phyloP scores from a whole-genome alignment of 192 early-diverging fungal species.

The Dissophora ornata region DNA sequence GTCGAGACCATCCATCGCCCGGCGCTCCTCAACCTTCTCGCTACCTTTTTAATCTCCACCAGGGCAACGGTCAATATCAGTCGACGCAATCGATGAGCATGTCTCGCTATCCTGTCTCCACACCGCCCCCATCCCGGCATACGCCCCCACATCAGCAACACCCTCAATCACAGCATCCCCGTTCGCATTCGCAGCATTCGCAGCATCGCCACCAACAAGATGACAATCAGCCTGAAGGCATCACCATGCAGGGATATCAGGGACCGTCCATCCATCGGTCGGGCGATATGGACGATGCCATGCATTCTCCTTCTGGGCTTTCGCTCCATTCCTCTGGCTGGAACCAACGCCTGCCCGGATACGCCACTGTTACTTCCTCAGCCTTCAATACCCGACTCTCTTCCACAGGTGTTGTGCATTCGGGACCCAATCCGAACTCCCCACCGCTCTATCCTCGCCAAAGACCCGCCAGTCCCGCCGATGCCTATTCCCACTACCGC shows the following conservation, averaged over 20 bases:
- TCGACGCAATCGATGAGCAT: conserved; percentile 36
- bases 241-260: conserved; percentile 50
- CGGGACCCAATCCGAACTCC: conserved; percentile 12
- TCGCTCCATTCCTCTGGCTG: conserved; percentile 40
- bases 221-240: conserved; percentile 16
- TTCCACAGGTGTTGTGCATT: conserved; percentile 35
- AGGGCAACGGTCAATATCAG: conserved; percentile 35
- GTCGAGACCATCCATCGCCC: not conserved
- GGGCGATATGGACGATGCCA: conserved; percentile 25
- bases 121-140: conserved; percentile 9
- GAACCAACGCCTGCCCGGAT: conserved; percentile 47
- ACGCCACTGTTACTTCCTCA: conserved; percentile 36
- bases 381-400: conserved; percentile 36
- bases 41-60: conserved; percentile 19
- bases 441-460: conserved; percentile 28
- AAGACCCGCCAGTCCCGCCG: conserved; percentile 7
- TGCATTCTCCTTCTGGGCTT: conserved; percentile 7
- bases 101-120: conserved; percentile 31
- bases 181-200: conserved; percentile 1
- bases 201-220: conserved; percentile 5
- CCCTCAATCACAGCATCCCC: conserved; percentile 7
- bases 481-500: conserved; percentile 26
- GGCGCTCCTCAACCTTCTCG: conserved; percentile 3
- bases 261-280: conserved; percentile 4
- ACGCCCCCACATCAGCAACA: conserved; percentile 2